Evolutionary conservation across 1,284 basidiomycete genomes (phyloP), one percentile per base, ranked within the genome.

Genomic region (Sporisorium exsertum): DNA sequence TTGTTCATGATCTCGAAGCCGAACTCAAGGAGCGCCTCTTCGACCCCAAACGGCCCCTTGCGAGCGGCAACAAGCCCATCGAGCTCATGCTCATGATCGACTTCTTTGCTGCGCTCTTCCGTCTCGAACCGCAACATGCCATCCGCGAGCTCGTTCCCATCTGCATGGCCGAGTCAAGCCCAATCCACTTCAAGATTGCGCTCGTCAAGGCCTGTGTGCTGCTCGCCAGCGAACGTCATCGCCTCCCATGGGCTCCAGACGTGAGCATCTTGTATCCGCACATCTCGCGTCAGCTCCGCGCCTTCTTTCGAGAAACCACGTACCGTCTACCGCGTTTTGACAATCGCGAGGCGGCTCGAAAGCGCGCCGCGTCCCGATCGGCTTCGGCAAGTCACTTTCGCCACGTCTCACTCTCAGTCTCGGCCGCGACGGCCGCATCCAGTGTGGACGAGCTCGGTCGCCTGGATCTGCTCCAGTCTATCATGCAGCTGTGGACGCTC

Each of bases 1-100:
- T 94, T 26, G 92, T 92, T 0, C 87, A 75, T 10, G 81, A 83
- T 49, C 40, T 83, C 27, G 81, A 82, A 27, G 59, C 59, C 27
- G 81, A 83, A 32, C 58, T 83, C 49, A 71, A 71, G 55, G 81
- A 82, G 40, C 69, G 73, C 22, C 67, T 83, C 33, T 82, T 85
- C 50, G 81, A 84, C 45, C 77, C 82, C 1, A 64, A 66, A 37
- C 64, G 72, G 22, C 77, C 80, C 1, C 64, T 73, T 7, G 59
- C 77, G 13, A 77, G 72, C 26, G 51, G 69, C n/a, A 69, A 74
- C 26, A 76, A 72, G 47, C 63, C 72, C 26, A 73, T 84, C 57
- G 83, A 84, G 47, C 66, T 77, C 27, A 61, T 77, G 32, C 65
- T 84, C 47, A 84, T 84, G 78, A 64, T 77, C 58, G 84, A 83